These are phyloP conservation scores for Ophiostoma sp. DNA, from an alignment of 2,329 filamentous ascomycete species.

Conservation along the genomic window DNA sequence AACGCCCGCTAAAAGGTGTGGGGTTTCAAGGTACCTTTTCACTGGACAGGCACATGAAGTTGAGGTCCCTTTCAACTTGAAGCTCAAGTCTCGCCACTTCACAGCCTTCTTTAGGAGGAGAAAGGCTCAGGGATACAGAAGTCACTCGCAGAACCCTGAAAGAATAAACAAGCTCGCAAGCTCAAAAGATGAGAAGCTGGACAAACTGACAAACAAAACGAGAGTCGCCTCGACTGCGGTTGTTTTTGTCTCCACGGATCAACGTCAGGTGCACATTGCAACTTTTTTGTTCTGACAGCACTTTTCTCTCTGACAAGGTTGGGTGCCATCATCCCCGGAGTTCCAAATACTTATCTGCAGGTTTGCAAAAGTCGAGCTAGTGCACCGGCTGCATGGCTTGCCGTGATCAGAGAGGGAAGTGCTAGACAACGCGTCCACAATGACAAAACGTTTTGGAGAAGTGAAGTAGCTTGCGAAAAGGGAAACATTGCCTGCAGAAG, in stretches of 20 bases:
- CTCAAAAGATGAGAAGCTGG: not conserved
- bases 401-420: not conserved
- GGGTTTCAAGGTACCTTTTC: not conserved
- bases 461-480: not conserved
- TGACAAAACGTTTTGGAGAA: not conserved
- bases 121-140: not conserved
- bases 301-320: not conserved
- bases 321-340: not conserved
- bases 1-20: not conserved
- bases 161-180: not conserved
- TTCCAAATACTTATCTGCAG: not conserved
- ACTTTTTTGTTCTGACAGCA: not conserved
- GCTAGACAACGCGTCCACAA: not conserved
- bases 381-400: not conserved
- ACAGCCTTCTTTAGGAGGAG: not conserved
- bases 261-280: constrained; percentile 2
- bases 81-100: not conserved
- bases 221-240: not conserved
- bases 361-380: not conserved
- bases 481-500: not conserved
- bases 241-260: not conserved
- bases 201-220: not conserved
- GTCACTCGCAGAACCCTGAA: not conserved
- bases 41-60: not conserved
- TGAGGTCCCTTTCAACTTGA: not conserved